Conservation (phyloP, 2,329 filamentous ascomycete genomes). For the Xylariaceae sp. region DNA sequence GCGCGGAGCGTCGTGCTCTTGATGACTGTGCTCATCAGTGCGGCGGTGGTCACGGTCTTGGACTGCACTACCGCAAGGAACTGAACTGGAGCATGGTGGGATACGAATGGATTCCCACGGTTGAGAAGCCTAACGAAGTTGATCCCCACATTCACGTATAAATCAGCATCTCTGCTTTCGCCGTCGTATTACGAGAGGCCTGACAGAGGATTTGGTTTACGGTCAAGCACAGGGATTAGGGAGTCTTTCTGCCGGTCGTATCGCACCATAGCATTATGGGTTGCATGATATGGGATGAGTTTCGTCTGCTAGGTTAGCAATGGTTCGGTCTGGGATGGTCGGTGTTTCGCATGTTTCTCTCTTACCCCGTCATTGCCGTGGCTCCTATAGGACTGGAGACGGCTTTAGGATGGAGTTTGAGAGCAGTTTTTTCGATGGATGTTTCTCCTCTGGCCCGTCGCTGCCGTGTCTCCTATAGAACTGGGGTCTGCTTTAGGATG, state of each 20-base stretch:
- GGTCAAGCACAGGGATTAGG: slow-evolving; percentile 45
- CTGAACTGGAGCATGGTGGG: slow-evolving; percentile 81
- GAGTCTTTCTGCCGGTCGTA: slow-evolving; percentile 41
- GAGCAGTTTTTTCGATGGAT: too few species aligned
- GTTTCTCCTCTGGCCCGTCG: too few species aligned
- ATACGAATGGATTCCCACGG: slow-evolving; percentile 64
- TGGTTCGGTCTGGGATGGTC: too few species aligned
- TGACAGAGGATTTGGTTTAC: slow-evolving; percentile 30
- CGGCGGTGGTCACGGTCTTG: slow-evolving; percentile 55
- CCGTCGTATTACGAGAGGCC: slow-evolving; percentile 17
- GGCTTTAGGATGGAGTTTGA: too few species aligned
- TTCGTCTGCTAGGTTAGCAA: too few species aligned
- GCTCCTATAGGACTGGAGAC: too few species aligned
- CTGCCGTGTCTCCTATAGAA: too few species aligned
- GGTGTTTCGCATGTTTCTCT: too few species aligned
- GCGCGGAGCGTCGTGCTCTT: slow-evolving; percentile 63
- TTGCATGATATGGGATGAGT: slow-evolving; percentile 7
- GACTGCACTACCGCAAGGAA: slow-evolving; percentile 67
- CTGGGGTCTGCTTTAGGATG: too few species aligned
- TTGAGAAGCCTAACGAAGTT: slow-evolving; percentile 37
- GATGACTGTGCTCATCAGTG: slow-evolving; percentile 36
- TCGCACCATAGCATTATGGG: slow-evolving; percentile 23
- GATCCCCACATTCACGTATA: slow-evolving; percentile 47
- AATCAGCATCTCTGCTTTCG: slow-evolving; percentile 34
- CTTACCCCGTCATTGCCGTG: too few species aligned